Evolutionary conservation across 345 rosid species (phyloP).

Genomic region (Lumnitzera littorea): DNA sequence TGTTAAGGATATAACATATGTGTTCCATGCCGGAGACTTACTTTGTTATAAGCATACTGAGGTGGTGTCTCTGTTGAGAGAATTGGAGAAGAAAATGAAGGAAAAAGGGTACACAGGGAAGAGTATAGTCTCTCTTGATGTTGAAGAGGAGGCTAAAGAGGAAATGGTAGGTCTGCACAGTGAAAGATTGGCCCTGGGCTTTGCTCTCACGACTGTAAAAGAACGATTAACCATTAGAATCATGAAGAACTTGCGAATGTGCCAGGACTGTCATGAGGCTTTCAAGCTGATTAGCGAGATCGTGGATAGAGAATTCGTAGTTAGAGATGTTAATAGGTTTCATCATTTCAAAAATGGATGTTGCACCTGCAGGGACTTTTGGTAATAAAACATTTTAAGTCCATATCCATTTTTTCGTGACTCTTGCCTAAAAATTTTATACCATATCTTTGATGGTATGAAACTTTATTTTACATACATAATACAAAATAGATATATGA

Average conservation of each 20-base stretch:
- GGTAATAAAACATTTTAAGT: conserved; percentile 24
- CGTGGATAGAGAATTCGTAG: conserved; percentile 49
- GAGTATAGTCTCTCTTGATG: conserved; percentile 39
- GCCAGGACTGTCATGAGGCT: conserved; percentile 62
- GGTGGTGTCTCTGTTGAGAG: conserved; percentile 36
- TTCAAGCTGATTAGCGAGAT: conserved; percentile 61
- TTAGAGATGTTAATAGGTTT: conserved; percentile 71
- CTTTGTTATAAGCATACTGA: conserved; percentile 32
- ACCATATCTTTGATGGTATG: too few species aligned
- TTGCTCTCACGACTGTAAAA: conserved; percentile 41
- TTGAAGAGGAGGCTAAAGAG: conserved; percentile 59
- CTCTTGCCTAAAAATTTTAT: too few species aligned
- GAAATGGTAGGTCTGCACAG: conserved; percentile 56
- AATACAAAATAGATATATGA: too few species aligned
- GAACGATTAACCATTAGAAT: conserved; percentile 38
- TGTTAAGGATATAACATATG: conserved; percentile 31
- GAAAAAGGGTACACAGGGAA: conserved; percentile 43
- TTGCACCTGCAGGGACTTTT: conserved; percentile 58
- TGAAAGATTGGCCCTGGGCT: conserved; percentile 65
- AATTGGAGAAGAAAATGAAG: conserved; percentile 50
- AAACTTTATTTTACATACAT: too few species aligned
- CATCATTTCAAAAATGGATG: conserved; percentile 53
- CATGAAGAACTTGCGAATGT: conserved; percentile 74
- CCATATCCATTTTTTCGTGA: too few species aligned
- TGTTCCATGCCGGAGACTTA: conserved; percentile 53